Base-by-base conservation (phyloP, 75 land plant species). In the Chamaecyparis obtusa region DNA sequence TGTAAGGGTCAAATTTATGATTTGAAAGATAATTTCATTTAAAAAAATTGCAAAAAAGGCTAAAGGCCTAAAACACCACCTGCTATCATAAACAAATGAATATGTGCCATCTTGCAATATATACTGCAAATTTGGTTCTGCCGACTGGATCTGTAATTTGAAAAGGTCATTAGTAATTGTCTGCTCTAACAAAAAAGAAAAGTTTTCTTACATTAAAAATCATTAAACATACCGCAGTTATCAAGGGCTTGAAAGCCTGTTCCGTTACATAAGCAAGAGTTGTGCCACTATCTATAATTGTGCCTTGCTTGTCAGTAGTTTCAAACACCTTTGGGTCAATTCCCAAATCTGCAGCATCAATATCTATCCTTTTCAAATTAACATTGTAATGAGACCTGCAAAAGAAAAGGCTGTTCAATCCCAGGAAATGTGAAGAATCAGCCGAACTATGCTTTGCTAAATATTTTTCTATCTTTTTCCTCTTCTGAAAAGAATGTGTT, bases 211-310 rank as follows among this genome's bases (percentile, higher is more conserved):
- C 17, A 84, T 57, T 32, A 57, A 32, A 9, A 84, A 57, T 57
- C 39, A 55, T 49, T 55, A 39, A 4, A 84, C 81, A n/a, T 90
- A 95, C 96, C 90, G 74, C 86, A 43, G 44, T 84, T 41, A 95
- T 67, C 82, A 95, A 80, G 64, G 91, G 90, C 56, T 87, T 88
- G 90, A 85, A 94, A 77, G 92, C 89, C 79, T 56, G 83, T 33
- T 92, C 91, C 44, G 96, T 92, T 32, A 95, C 88, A 84, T 95
- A 95, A 41, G 96, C 89, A 75, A 95, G 88, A 41, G 96, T 95
- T 86, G 96, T 95, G 71, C 96, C 96, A 91, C 96, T 95, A 69
- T 95, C 96, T 88, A 95, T 90, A 85, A 95, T 93, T n/a, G 95
- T 90, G 72, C 94, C 95, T 86, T 87, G 89, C 44, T 54, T 89